Conservation (phyloP, 805 yeast species). For the Kodamaea nitidulidarum region DNA sequence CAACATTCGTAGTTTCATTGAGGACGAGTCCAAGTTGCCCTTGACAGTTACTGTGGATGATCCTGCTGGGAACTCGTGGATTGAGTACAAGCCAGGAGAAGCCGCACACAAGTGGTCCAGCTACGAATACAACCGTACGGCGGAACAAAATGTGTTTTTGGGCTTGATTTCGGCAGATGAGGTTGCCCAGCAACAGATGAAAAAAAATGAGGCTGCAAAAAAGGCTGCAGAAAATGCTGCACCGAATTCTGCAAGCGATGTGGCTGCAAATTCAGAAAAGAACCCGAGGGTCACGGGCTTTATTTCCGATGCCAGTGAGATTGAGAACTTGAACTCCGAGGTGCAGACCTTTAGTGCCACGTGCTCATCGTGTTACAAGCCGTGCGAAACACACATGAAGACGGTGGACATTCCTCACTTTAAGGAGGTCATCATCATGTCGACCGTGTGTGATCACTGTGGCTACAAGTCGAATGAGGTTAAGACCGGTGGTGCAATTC, state of each 20-base stretch:
- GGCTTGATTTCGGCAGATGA: slow-evolving; percentile 75
- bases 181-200: slow-evolving; percentile 41
- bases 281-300: slow-evolving; percentile 51
- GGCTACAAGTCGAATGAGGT: slow-evolving; percentile 97
- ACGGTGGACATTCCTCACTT: slow-evolving; percentile 95
- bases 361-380: slow-evolving; percentile 82
- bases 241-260: slow-evolving; percentile 30
- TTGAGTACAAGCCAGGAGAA: slow-evolving; percentile 83
- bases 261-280: neutral
- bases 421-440: slow-evolving; percentile 95
- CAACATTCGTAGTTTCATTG: slow-evolving; percentile 55
- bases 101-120: slow-evolving; percentile 87
- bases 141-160: slow-evolving; percentile 79
- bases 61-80: slow-evolving; percentile 97
- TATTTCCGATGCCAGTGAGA: slow-evolving; percentile 66
- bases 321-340: slow-evolving; percentile 82
- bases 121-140: slow-evolving; percentile 75
- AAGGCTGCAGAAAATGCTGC: slow-evolving; percentile 36
- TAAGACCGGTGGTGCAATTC: slow-evolving; percentile 96
- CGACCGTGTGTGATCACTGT: slow-evolving; percentile 86
- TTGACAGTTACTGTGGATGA: slow-evolving; percentile 79
- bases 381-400: slow-evolving; percentile 94
- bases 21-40: slow-evolving; percentile 60
- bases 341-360: slow-evolving; percentile 91
- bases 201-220: slow-evolving; percentile 14